Conservation (phyloP, 2,329 filamentous ascomycete species). For the Corynespora cassiicola region DNA sequence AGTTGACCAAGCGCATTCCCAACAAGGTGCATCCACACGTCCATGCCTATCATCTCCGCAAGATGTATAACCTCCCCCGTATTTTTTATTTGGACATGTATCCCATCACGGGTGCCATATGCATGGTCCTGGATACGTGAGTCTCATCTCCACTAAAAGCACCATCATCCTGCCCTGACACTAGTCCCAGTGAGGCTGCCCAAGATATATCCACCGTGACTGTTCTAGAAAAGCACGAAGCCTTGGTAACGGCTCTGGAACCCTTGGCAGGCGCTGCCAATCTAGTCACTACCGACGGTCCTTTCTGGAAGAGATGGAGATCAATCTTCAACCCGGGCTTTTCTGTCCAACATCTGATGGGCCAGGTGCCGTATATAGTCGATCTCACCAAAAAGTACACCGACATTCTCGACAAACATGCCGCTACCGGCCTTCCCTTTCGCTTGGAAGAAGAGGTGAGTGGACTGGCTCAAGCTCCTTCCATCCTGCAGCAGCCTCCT, state of each 20-base stretch:
- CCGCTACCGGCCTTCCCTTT: constrained; percentile 45
- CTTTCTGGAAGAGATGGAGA: constrained; percentile 53
- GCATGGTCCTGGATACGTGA: constrained; percentile 41
- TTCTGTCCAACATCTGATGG: constrained; percentile 45
- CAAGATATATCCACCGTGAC: constrained; percentile 40
- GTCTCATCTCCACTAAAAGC: background rate
- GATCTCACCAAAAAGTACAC: constrained; percentile 41
- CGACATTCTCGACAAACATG: constrained; percentile 42
- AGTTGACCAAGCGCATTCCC: constrained; percentile 40
- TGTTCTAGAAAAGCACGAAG: constrained; percentile 40
- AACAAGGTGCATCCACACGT: constrained; percentile 43
- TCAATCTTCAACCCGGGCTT: constrained; percentile 53
- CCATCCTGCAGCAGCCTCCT: background rate
- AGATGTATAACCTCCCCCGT: constrained; percentile 43
- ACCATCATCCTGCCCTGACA: too few relatives aligned
- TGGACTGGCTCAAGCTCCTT: too few relatives aligned
- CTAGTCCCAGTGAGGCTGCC: constrained; percentile 29
- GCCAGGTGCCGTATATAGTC: constrained; percentile 45
- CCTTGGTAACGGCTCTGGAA: constrained; percentile 34
- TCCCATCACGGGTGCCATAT: constrained; percentile 40
- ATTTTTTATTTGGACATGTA: constrained; percentile 50
- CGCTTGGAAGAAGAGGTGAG: constrained; percentile 43
- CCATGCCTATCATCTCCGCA: constrained; percentile 7
- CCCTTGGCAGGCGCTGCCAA: constrained; percentile 47
- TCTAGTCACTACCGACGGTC: constrained; percentile 46